Base-by-base conservation (phyloP, 208 protist species). In the Acanthamoeba lenticulata region DNA sequence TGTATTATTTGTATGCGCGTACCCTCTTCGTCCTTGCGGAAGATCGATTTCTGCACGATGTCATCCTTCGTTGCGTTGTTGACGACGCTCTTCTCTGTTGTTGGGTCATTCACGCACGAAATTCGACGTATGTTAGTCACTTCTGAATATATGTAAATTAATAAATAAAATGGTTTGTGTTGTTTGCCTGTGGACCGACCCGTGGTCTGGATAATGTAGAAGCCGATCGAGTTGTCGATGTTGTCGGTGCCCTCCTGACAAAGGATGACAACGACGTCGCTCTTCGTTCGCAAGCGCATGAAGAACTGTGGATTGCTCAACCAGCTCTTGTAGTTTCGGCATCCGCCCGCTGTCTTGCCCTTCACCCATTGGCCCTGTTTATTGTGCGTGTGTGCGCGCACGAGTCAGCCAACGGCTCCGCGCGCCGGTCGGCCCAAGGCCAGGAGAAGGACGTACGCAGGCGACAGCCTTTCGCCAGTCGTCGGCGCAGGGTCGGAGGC, bases 11-110 rank as follows among this genome's bases (percentile, higher is more conserved):
- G 9, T 13, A 21, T 1, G 49, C 13, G 6, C 29, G 49, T 34
- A 89, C 79, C 79, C 15, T 89, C 79, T 89, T 89, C 79, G 32
- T 89, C 79, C 5, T 89, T 89, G 45, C 79, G 79, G 49, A 89
- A 89, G 79, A 89, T 89, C 6, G 79, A 89, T 32, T 89, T 89
- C 45, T 89, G 79, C 32, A 89, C 49, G 32, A 89, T 89, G 36
- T 89, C 79, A 13, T 89, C 79, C 49, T 89, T 89, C 47, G 29
- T 89, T 17, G 49, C 79, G 79, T 52, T 62, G 36, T 62, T 62
- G n/a, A 89, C 49, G 6, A 62, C n/a, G 79, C 79, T 29, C 21
- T 36, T 29, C 4, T 89, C 79, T 89, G 5, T 2, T 42, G 7
- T 7, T 1, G n/a, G n/a, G 19, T 36, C 9, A 4, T 77, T 34